Conservation (phyloP, 2,329 filamentous ascomycete species). For the Graphiopsis chlorocephala region DNA sequence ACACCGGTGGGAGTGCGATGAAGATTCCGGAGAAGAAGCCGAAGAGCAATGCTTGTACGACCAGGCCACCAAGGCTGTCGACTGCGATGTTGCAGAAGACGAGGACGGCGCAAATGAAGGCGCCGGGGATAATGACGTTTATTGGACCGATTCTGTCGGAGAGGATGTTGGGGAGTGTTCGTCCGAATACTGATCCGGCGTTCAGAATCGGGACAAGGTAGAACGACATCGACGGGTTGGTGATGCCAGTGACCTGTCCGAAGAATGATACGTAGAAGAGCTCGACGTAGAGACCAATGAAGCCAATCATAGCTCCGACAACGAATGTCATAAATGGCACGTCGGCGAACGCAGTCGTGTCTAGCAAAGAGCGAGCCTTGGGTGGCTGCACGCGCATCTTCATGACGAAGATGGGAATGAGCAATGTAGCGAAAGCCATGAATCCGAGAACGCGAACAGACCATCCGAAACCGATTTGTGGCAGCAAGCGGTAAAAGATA, state of each 20-base stretch:
- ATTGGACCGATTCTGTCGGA: conserved; percentile 40
- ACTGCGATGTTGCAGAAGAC: conserved; percentile 40
- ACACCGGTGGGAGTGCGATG: conserved; percentile 42
- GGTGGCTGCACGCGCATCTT: conserved; percentile 37
- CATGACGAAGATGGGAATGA: conserved; percentile 32
- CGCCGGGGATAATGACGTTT: conserved; percentile 35
- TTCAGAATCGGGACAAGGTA: conserved; percentile 46
- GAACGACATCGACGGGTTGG: conserved; percentile 37
- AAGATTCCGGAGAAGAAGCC: conserved; percentile 47
- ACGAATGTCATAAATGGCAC: conserved; percentile 37
- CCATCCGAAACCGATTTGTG: conserved; percentile 32
- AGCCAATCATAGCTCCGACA: conserved; percentile 36
- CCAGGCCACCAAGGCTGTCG: conserved; percentile 32
- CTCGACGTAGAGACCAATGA: conserved; percentile 41
- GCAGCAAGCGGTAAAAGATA: conserved; percentile 34
- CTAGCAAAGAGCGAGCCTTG: conserved; percentile 38
- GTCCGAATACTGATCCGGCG: conserved; percentile 41
- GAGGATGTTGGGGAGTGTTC: conserved; percentile 39
- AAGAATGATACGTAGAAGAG: conserved; percentile 45
- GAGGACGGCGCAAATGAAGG: conserved; percentile 35
- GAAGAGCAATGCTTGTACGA: conserved; percentile 38
- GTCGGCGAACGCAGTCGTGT: conserved; percentile 42
- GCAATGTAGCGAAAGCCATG: conserved; percentile 32
- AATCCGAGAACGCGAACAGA: conserved; percentile 33
- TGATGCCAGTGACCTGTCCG: conserved; percentile 31